Evolutionary conservation across 352 stramenopile genomes (phyloP).

Genomic region (Globisporangium mamillatum): DNA sequence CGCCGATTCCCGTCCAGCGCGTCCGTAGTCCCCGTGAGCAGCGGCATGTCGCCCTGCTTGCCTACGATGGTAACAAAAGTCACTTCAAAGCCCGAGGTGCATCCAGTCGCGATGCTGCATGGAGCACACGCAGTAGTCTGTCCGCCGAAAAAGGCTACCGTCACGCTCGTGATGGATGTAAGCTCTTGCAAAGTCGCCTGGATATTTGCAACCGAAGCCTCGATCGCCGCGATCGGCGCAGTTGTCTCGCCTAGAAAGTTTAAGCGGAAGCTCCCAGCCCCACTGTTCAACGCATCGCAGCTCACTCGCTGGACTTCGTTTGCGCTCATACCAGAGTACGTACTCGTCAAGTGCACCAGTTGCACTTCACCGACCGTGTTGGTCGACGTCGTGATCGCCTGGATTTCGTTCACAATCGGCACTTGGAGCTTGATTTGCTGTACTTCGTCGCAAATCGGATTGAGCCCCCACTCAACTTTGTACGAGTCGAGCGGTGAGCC

Average conservation of each 20-base stretch:
- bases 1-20: conserved; percentile 86
- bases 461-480: conserved; percentile 86
- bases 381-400: conserved; percentile 73
- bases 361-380: conserved; percentile 84
- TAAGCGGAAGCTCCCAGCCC: conserved; percentile 80
- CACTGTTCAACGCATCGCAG: conserved; percentile 86
- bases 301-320: conserved; percentile 89
- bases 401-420: conserved; percentile 68
- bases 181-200: conserved; percentile 89
- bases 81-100: conserved; percentile 78
- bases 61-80: conserved; percentile 85
- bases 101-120: conserved; percentile 48
- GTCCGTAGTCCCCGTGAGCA: conserved; percentile 81
- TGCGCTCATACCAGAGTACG: conserved; percentile 45
- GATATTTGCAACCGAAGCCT: conserved; percentile 73
- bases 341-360: conserved; percentile 82
- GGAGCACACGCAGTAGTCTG: conserved; percentile 69
- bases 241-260: conserved; percentile 88
- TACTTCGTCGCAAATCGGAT: conserved; percentile 80
- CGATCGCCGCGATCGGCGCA: conserved; percentile 74
- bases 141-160: conserved; percentile 58
- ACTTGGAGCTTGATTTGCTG: conserved; percentile 63
- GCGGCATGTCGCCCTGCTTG: conserved; percentile 85
- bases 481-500: conserved; percentile 88
- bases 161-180: conserved; percentile 82